Conservation (phyloP, 257 asterid species). For the Plantago major region DNA sequence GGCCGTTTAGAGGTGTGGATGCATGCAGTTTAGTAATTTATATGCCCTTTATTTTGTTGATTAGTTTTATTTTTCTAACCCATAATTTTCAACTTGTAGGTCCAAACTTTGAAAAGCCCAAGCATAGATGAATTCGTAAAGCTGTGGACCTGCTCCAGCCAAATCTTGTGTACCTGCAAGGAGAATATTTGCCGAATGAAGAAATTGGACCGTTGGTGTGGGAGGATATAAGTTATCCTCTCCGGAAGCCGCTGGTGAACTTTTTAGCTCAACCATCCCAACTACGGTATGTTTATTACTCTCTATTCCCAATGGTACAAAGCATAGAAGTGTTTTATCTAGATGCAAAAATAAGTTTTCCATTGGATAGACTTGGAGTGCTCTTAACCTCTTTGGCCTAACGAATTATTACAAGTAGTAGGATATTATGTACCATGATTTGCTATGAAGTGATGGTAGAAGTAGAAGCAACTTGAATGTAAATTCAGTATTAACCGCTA, state of each 20-base stretch:
- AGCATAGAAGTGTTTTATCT: too few species aligned
- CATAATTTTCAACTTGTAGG: constrained; percentile 38
- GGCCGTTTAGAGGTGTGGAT: constrained; percentile 83
- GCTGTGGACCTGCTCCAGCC: constrained; percentile 74
- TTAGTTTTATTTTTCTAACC: neutral
- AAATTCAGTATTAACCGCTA: too few species aligned
- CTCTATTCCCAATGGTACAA: neutral
- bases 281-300: constrained; percentile 52
- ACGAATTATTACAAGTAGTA: too few species aligned
- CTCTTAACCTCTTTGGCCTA: too few species aligned
- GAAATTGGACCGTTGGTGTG: constrained; percentile 58
- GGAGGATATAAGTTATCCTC: constrained; percentile 62
- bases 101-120: constrained; percentile 73
- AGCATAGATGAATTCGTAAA: constrained; percentile 61
- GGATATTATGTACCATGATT: too few species aligned
- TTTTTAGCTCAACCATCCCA: constrained; percentile 55
- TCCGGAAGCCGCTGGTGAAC: constrained; percentile 56
- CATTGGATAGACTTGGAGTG: too few species aligned
- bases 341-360: too few species aligned
- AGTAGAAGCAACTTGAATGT: too few species aligned
- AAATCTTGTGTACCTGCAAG: constrained; percentile 76
- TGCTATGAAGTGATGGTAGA: too few species aligned
- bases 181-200: constrained; percentile 51
- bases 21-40: constrained; percentile 9
- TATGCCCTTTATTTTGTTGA: neutral